phyloP scores from a whole-genome alignment of 2,329 filamentous ascomycete genomes.

The Zymoseptoria passerinii region DNA sequence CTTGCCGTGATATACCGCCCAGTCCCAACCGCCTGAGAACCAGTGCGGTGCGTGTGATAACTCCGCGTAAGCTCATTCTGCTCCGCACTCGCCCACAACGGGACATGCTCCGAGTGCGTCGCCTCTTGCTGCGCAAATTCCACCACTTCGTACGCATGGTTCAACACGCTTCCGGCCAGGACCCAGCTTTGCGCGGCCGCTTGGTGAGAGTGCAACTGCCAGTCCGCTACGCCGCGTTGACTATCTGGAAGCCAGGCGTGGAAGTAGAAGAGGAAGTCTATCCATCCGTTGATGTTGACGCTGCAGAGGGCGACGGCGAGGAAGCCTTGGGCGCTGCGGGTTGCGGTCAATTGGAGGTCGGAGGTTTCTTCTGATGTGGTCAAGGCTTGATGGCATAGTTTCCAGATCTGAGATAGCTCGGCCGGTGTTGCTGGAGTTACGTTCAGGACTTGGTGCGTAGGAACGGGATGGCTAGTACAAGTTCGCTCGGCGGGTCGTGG shows the following conservation, averaged over 20 bases:
- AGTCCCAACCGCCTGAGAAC: slow-evolving; percentile 4
- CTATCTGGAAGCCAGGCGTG: slow-evolving; percentile 31
- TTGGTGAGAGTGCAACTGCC: slow-evolving; percentile 31
- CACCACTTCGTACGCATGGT: slow-evolving; percentile 23
- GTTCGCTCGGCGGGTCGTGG: neutral
- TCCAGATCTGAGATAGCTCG: neutral
- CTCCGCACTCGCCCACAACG: slow-evolving; percentile 1
- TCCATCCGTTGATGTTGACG: slow-evolving; percentile 25
- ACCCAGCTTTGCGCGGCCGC: slow-evolving; percentile 33
- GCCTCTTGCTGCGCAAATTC: slow-evolving; percentile 15
- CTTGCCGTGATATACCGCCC: slow-evolving; percentile 1
- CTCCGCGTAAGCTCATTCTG: neutral
- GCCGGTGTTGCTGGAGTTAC: neutral
- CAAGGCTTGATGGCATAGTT: neutral
- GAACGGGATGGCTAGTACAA: neutral
- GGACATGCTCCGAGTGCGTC: slow-evolving; percentile 4
- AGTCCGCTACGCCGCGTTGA: slow-evolving; percentile 21
- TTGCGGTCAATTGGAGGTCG: neutral
- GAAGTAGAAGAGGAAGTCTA: slow-evolving; percentile 31
- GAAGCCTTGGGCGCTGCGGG: slow-evolving; percentile 30
- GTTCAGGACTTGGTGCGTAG: neutral
- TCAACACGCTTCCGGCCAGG: slow-evolving; percentile 29
- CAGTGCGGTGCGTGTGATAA: slow-evolving; percentile 6
- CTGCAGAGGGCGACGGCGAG: slow-evolving; percentile 31
- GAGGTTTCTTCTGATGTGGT: neutral